These are phyloP conservation scores for Violaceomyces palustris DNA, from an alignment of 1,284 basidiomycete species.

Conservation along the genomic window DNA sequence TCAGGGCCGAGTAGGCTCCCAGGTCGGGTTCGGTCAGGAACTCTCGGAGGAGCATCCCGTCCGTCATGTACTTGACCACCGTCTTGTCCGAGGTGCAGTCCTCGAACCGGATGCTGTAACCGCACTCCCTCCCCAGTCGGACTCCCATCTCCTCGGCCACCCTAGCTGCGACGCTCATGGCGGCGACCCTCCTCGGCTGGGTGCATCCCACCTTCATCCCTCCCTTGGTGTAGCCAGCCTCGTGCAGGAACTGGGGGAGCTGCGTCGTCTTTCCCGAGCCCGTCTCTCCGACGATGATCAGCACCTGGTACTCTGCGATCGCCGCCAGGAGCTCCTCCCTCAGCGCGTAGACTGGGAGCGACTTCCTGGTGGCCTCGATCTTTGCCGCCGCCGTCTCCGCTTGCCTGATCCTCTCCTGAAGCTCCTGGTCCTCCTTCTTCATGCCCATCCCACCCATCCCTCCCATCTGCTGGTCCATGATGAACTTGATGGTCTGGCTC, in stretches of 20 bases:
- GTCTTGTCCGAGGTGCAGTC: conserved; percentile 89
- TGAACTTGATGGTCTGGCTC: conserved; percentile 89
- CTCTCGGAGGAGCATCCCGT: conserved; percentile 52
- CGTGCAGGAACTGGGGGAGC: conserved; percentile 93
- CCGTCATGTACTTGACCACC: conserved; percentile 52
- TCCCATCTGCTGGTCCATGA: conserved; percentile 65
- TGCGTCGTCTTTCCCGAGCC: conserved; percentile 98
- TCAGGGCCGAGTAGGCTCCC: conserved; percentile 43
- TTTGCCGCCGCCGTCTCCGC: conserved; percentile 63
- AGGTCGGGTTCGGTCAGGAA: conserved; percentile 51
- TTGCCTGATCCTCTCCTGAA: conserved; percentile 83
- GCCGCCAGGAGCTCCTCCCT: conserved; percentile 63
- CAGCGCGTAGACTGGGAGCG: conserved; percentile 47
- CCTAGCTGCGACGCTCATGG: conserved; percentile 97
- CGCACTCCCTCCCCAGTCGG: conserved; percentile 92
- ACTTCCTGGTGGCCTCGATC: conserved; percentile 46
- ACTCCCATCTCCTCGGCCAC: conserved; percentile 98
- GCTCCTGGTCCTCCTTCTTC: conserved; percentile 77
- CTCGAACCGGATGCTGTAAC: conserved; percentile 93
- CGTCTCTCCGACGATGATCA: conserved; percentile 56
- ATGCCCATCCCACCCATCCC: conserved; percentile 56
- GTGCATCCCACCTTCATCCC: conserved; percentile 91
- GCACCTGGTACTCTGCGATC: conserved; percentile 74
- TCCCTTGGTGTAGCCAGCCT: conserved; percentile 85
- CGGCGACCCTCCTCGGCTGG: conserved; percentile 95